Evolutionary conservation across 2,329 filamentous ascomycete species (phyloP).

Genomic region (Penicillium sp.): DNA sequence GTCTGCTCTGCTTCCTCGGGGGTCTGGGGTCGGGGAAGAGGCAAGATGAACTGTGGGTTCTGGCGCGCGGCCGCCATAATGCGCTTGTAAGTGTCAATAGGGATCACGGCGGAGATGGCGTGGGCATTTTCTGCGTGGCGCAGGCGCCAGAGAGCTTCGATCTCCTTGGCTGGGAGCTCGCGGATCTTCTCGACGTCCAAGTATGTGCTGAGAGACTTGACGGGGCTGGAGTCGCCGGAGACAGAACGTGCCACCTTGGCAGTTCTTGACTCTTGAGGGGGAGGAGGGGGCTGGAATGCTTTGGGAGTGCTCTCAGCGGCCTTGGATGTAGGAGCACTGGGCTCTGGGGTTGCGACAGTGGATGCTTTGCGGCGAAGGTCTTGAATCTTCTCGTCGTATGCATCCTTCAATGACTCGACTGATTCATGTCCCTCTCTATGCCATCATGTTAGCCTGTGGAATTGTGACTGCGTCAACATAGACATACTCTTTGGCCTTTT

Average conservation of each 20-base stretch:
- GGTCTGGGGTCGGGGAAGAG: conserved; percentile 60
- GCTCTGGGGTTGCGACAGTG: conserved; percentile 52
- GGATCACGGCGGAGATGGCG: conserved; percentile 82
- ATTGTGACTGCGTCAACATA: background rate
- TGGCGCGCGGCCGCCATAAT: conserved; percentile 71
- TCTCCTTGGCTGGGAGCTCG: conserved; percentile 73
- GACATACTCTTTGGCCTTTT: conserved; percentile 72
- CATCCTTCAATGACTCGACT: conserved; percentile 65
- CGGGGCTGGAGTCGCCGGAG: conserved; percentile 53
- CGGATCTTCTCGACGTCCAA: conserved; percentile 79
- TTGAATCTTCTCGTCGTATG: conserved; percentile 82
- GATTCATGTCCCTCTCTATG: conserved; percentile 65
- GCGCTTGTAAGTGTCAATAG: conserved; percentile 69
- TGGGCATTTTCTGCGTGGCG: conserved; percentile 73
- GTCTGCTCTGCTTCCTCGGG: conserved; percentile 29
- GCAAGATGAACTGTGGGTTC: conserved; percentile 88
- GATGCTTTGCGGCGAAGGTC: conserved; percentile 69
- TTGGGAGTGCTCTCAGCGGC: conserved; percentile 39
- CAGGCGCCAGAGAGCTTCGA: conserved; percentile 86
- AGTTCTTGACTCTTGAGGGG: conserved; percentile 35
- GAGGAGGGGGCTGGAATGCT: conserved; percentile 38
- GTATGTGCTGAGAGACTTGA: conserved; percentile 68
- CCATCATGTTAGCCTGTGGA: conserved; percentile 49
- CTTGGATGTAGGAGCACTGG: conserved; percentile 28
- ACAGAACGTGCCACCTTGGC: conserved; percentile 41